Evolutionary conservation across 306 rosid genomes (phyloP).

Genomic region (Trifolium dubium): DNA sequence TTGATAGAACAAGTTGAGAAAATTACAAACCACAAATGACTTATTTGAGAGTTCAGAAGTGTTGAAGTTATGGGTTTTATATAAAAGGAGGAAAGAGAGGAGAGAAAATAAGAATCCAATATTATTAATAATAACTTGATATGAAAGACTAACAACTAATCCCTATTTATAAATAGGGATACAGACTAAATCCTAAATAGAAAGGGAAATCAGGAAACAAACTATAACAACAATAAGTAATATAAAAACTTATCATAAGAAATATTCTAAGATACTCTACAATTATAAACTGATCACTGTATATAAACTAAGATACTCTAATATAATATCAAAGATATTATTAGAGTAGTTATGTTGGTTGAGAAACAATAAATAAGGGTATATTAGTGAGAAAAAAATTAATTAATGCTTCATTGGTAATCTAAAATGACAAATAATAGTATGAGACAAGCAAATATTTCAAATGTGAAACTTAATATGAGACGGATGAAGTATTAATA

Average conservation of each 20-base stretch:
- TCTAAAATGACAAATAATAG: neutral
- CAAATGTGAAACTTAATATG: neutral
- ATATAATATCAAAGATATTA: neutral
- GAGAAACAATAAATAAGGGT: neutral
- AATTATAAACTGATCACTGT: neutral
- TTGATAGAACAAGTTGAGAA: constrained; percentile 4
- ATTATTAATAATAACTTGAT: neutral
- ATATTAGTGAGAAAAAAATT: neutral
- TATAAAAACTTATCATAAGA: neutral
- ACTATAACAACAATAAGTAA: neutral
- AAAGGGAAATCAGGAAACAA: neutral
- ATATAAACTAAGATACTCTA: neutral
- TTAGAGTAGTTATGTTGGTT: neutral
- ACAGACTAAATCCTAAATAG: neutral
- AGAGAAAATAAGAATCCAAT: neutral
- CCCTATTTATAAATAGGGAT: neutral
- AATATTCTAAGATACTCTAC: neutral
- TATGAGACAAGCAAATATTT: neutral
- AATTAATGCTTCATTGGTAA: neutral
- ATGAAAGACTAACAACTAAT: neutral
- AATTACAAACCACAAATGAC: constrained; percentile 20
- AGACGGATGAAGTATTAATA: neutral
- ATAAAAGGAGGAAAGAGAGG: neutral
- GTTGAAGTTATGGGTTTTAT: neutral
- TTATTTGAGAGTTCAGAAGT: neutral